These are phyloP conservation scores for Xanthoparmelia taractica DNA, from an alignment of 495 filamentous ascomycete genomes.

Conservation along the genomic window DNA sequence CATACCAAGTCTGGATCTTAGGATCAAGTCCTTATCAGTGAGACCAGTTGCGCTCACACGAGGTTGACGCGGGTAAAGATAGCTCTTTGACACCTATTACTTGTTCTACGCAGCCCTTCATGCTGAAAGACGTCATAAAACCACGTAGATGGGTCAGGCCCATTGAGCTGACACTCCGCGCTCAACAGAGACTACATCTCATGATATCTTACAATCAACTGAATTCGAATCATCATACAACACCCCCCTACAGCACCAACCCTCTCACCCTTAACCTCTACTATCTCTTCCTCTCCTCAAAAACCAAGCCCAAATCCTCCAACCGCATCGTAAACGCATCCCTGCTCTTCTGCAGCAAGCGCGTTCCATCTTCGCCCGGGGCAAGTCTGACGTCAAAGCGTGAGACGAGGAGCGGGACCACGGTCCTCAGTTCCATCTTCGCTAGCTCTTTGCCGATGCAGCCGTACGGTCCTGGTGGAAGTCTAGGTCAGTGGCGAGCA, in stretches of 20 bases:
- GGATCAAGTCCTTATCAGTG: too few species aligned
- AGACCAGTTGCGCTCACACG: too few species aligned
- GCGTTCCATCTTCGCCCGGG: slow-evolving; percentile 17
- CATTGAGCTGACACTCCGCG: too few species aligned
- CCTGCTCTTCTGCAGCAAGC: slow-evolving; percentile 5
- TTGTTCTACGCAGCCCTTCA: too few species aligned
- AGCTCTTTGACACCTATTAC: too few species aligned
- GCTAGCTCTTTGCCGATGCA: slow-evolving; percentile 32
- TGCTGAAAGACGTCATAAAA: too few species aligned
- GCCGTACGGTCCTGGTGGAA: slow-evolving; percentile 25
- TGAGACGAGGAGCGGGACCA: slow-evolving; percentile 23
- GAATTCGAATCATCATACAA: too few species aligned
- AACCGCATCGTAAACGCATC: slow-evolving; percentile 15
- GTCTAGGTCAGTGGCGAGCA: not conserved
- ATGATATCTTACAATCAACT: too few species aligned
- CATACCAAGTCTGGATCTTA: too few species aligned
- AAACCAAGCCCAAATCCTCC: slow-evolving; percentile 11
- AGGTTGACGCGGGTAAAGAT: too few species aligned
- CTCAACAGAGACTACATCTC: too few species aligned
- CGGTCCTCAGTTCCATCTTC: slow-evolving; percentile 27
- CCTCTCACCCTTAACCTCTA: not conserved
- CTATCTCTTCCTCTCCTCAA: slow-evolving; percentile 2
- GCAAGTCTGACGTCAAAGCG: slow-evolving; percentile 29
- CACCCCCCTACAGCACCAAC: not conserved
- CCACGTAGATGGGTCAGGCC: too few species aligned